Conservation (phyloP, 1,139 yeast species). For the Yamadazyma trypodendri region DNA sequence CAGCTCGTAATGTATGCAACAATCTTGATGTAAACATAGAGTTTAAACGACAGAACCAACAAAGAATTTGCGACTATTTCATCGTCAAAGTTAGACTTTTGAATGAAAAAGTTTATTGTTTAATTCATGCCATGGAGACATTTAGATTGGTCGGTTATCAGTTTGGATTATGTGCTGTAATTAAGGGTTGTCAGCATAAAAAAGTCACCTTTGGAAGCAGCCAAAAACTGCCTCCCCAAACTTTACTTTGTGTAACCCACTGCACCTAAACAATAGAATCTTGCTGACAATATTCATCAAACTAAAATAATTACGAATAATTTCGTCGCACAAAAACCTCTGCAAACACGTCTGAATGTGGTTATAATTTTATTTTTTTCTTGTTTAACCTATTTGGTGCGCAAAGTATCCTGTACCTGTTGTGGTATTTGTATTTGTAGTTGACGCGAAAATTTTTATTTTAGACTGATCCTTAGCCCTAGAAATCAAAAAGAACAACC, state of each 20-base stretch:
- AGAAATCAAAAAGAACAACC: too few species aligned
- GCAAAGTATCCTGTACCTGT: too few species aligned
- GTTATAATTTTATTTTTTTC: not conserved
- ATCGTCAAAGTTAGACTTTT: not conserved
- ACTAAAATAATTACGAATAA: not conserved
- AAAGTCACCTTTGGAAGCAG: too few species aligned
- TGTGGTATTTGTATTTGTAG: not conserved
- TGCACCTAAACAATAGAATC: too few species aligned
- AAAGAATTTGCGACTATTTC: not conserved
- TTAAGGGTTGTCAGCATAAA: too few species aligned
- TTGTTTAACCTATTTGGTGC: not conserved
- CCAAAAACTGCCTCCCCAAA: too few species aligned
- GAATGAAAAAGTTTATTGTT: not conserved
- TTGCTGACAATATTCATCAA: not conserved
- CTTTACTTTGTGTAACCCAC: too few species aligned
- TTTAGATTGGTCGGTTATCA: too few species aligned
- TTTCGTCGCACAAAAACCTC: not conserved
- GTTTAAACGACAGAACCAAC: conserved; percentile 1
- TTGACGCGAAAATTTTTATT: conserved; percentile 8
- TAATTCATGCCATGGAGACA: not conserved
- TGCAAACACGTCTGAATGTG: not conserved
- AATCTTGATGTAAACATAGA: not conserved
- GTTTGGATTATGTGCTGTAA: too few species aligned
- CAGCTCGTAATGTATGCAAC: not conserved
- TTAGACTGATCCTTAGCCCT: not conserved